These are phyloP conservation scores for Dentipellis sp. DNA, from an alignment of 768 basidiomycete genomes.

Conservation along the genomic window DNA sequence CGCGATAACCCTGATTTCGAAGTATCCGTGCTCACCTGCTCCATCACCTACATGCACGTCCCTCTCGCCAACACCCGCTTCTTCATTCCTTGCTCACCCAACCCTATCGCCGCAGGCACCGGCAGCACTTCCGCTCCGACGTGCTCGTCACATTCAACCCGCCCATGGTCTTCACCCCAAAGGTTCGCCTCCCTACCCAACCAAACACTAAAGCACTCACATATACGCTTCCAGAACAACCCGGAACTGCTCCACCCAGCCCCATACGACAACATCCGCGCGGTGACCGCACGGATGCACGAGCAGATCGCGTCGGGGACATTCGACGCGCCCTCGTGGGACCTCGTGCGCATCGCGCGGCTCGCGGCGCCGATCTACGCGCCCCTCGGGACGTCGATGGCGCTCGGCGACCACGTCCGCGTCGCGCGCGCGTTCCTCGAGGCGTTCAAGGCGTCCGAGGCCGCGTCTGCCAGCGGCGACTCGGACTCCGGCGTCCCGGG, in stretches of 20 bases:
- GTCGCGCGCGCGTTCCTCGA: constrained; percentile 69
- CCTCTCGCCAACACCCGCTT: neutral
- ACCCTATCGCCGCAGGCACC: constrained; percentile 36
- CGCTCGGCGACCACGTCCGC: constrained; percentile 76
- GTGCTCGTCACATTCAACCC: constrained; percentile 77
- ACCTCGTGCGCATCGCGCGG: constrained; percentile 64
- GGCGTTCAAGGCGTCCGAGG: constrained; percentile 46
- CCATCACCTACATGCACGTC: constrained; percentile 73
- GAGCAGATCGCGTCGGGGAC: constrained; percentile 68
- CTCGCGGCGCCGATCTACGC: constrained; percentile 75
- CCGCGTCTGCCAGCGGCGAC: constrained; percentile 17
- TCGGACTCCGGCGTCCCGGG: constrained; percentile 14
- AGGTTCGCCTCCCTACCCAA: constrained; percentile 24
- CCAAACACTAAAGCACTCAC: neutral
- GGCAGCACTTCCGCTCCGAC: constrained; percentile 82
- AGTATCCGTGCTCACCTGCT: constrained; percentile 66
- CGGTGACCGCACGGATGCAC: constrained; percentile 53
- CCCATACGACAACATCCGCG: constrained; percentile 49
- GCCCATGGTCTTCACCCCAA: constrained; percentile 59
- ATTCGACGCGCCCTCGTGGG: constrained; percentile 81
- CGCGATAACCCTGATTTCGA: constrained; percentile 60
- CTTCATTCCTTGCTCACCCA: neutral
- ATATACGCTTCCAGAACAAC: constrained; percentile 40
- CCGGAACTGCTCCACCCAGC: constrained; percentile 66
- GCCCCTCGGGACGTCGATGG: constrained; percentile 82